phyloP scores from a whole-genome alignment of 2,329 filamentous ascomycete genomes.

The Colletotrichum salicis region DNA sequence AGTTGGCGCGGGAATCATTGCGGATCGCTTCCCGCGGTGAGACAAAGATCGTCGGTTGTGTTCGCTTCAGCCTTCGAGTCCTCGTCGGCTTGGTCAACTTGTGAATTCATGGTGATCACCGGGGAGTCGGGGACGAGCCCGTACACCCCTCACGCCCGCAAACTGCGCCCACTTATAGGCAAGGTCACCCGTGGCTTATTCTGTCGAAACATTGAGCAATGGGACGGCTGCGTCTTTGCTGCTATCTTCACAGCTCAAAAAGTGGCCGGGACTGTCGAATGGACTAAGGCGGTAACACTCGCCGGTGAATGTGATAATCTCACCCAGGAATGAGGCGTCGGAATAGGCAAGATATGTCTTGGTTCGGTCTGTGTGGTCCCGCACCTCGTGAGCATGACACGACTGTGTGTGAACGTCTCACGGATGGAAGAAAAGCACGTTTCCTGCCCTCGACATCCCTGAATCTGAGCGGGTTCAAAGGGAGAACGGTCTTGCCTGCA shows the following conservation, averaged over 20 bases:
- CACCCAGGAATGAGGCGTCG: constrained; percentile 1
- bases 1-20: not conserved
- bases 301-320: not conserved
- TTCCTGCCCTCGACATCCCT: not conserved
- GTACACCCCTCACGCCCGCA: not conserved
- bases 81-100: constrained; percentile 4
- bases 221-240: not conserved
- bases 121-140: not conserved
- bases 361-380: not conserved
- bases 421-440: not conserved
- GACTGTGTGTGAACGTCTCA: not conserved
- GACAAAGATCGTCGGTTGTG: constrained; percentile 20
- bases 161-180: not conserved
- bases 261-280: not conserved
- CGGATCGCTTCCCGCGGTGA: constrained; percentile 30
- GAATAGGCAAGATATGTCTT: constrained; percentile 5
- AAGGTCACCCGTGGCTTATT: not conserved
- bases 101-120: constrained; percentile 23
- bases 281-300: not conserved
- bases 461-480: not conserved
- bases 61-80: not conserved
- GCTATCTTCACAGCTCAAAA: not conserved
- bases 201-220: not conserved
- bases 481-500: not conserved
- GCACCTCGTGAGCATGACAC: not conserved